Evolutionary conservation across 75 land plant species (phyloP).

Genomic region (Larix kaempferi): DNA sequence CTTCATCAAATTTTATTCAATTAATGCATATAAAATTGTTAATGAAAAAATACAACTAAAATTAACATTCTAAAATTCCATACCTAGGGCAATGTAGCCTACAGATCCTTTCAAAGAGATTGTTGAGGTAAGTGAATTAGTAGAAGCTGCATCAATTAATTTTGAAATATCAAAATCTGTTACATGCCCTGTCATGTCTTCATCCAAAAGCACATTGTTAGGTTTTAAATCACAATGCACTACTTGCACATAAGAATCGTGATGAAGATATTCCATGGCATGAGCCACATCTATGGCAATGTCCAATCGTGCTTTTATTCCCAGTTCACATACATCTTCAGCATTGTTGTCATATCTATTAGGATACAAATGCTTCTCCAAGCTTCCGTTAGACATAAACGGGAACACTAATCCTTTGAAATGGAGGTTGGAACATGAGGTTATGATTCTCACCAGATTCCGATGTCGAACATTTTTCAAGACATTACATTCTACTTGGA

Average conservation of each 20-base stretch:
- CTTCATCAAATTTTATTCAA: no score
- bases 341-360: background rate
- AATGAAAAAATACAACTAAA: no score
- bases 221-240: slow-evolving; percentile 46
- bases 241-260: slow-evolving; percentile 16
- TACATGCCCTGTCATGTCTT: slow-evolving; percentile 21
- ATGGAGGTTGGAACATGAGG: slow-evolving; percentile 21
- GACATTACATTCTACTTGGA: slow-evolving; percentile 15
- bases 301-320: background rate
- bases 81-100: slow-evolving; percentile 5
- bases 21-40: no score
- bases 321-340: background rate
- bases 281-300: slow-evolving; percentile 26
- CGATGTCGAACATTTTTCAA: slow-evolving; percentile 20
- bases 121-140: background rate
- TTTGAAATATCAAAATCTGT: slow-evolving; percentile 27
- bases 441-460: slow-evolving; percentile 26
- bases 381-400: slow-evolving; percentile 34
- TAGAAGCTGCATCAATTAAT: background rate
- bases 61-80: background rate
- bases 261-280: slow-evolving; percentile 38
- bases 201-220: slow-evolving; percentile 43
- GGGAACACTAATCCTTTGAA: slow-evolving; percentile 34
- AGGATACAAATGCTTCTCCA: slow-evolving; percentile 15
- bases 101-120: background rate